A percentile compares a stretch with the other conserved stretches of the same genome.
These are phyloP conservation scores for Kazachstania sp. DNA, from an alignment of 1,139 yeast species.

Conservation along the genomic window DNA sequence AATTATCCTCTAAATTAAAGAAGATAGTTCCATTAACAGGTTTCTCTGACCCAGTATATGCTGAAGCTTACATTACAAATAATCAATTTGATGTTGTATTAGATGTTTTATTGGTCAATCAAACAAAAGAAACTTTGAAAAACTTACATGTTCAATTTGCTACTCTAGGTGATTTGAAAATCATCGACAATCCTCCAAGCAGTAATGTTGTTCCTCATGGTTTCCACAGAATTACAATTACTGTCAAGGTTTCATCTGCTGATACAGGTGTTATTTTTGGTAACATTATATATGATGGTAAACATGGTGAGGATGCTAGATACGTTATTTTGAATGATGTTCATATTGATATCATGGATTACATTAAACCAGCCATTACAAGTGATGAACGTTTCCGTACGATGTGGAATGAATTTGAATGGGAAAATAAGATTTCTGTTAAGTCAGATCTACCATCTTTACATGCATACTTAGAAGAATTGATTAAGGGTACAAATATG, in stretches of 20 bases:
- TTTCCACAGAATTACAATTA: conserved; percentile 80
- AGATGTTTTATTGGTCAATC: conserved; percentile 90
- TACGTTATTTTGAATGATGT: conserved; percentile 91
- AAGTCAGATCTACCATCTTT: conserved; percentile 59
- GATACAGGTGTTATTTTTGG: conserved; percentile 98
- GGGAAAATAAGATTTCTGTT: conserved; percentile 97
- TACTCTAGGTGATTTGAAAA: conserved; percentile 90
- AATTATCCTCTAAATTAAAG: conserved; percentile 64
- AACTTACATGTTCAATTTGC: conserved; percentile 94
- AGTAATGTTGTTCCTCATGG: conserved; percentile 95
- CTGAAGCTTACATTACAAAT: conserved; percentile 90
- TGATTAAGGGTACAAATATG: conserved; percentile 86
- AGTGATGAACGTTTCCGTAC: conserved; percentile 85
- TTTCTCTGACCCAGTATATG: conserved; percentile 94
- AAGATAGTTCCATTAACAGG: conserved; percentile 93
- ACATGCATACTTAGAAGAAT: conserved; percentile 68
- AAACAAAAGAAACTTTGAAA: conserved; percentile 83
- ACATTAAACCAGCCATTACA: conserved; percentile 89
- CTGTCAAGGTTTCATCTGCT: conserved; percentile 91
- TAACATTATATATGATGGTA: conserved; percentile 93
- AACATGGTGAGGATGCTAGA: conserved; percentile 81
- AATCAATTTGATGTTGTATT: conserved; percentile 94
- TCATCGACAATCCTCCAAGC: conserved; percentile 87
- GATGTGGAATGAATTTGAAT: conserved; percentile 99
- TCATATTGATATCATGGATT: conserved; percentile 94